These are phyloP conservation scores for Fusarium gaditjirri DNA, from an alignment of 2,329 filamentous ascomycete species.

Conservation along the genomic window DNA sequence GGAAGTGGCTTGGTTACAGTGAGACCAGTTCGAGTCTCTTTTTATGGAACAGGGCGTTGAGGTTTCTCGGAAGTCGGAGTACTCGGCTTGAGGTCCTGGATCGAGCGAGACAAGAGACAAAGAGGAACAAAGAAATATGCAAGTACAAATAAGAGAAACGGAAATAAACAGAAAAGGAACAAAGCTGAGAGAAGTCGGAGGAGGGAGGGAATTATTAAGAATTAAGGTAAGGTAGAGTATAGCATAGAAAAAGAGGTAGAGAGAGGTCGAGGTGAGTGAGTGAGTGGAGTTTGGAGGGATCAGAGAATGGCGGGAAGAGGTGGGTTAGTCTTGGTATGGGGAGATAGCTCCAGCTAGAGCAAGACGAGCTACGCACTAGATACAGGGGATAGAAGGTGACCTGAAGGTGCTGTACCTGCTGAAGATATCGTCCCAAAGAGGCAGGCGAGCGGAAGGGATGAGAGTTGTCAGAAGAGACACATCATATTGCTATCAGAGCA, in stretches of 20 bases:
- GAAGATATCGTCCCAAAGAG: conserved; percentile 19
- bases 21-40: conserved; percentile 20
- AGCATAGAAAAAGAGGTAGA: conserved; percentile 14
- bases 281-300: conserved; percentile 5
- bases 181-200: conserved; percentile 12
- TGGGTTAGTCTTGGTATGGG: conserved; percentile 17
- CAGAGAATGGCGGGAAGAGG: conserved; percentile 27
- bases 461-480: conserved; percentile 9
- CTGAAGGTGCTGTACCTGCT: conserved; percentile 6
- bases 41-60: conserved; percentile 29
- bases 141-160: conserved; percentile 19
- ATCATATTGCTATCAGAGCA: not conserved
- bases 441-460: conserved; percentile 20
- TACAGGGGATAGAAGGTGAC: conserved; percentile 17
- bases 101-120: conserved; percentile 20
- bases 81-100: conserved; percentile 5
- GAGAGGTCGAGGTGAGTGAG: not conserved
- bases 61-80: conserved; percentile 23
- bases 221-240: conserved; percentile 24
- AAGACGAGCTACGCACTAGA: conserved; percentile 14
- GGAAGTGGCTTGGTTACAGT: conserved; percentile 35
- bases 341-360: conserved; percentile 14
- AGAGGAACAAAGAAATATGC: conserved; percentile 15
- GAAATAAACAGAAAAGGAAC: conserved; percentile 5
- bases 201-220: conserved; percentile 34